phyloP scores from a whole-genome alignment of 345 rosid genomes.

The Raphanus raphanistrum region DNA sequence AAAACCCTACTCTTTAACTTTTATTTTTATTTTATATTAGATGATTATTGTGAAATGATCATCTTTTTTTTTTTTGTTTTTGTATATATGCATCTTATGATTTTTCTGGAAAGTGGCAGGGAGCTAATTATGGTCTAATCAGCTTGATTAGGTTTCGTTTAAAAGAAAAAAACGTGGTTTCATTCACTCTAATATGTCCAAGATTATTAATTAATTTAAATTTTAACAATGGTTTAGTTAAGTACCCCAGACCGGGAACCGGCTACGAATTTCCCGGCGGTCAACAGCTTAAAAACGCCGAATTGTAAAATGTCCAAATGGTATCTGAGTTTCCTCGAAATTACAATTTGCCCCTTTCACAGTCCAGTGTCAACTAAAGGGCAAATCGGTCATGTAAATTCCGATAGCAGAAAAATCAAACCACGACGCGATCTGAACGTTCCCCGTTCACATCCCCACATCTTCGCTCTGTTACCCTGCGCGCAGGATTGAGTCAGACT shows the following conservation, averaged over 20 bases:
- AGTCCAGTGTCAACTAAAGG: constrained; percentile 32
- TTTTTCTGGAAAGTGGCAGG: background rate
- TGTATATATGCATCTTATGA: background rate
- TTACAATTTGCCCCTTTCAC: constrained; percentile 1
- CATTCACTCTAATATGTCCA: background rate
- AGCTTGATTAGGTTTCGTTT: background rate
- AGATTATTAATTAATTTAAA: background rate
- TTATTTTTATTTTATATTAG: too few species aligned
- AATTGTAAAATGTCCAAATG: constrained; percentile 13
- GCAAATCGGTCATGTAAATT: constrained; percentile 29
- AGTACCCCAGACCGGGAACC: constrained; percentile 32
- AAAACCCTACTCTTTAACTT: too few species aligned
- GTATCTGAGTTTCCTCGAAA: background rate
- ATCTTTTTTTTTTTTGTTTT: background rate
- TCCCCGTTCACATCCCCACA: constrained; percentile 22
- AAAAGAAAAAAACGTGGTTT: background rate
- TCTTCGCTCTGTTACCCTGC: constrained; percentile 27
- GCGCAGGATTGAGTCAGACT: constrained; percentile 22
- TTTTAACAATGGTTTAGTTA: background rate
- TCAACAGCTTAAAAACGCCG: constrained; percentile 21
- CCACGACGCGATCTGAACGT: constrained; percentile 37
- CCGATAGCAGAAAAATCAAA: constrained; percentile 38
- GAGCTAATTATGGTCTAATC: background rate
- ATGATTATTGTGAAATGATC: background rate
- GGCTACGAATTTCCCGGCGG: constrained; percentile 32